These are phyloP conservation scores for Panicum hallii DNA, from an alignment of 202 grass and related monocot genomes.

Conservation along the genomic window DNA sequence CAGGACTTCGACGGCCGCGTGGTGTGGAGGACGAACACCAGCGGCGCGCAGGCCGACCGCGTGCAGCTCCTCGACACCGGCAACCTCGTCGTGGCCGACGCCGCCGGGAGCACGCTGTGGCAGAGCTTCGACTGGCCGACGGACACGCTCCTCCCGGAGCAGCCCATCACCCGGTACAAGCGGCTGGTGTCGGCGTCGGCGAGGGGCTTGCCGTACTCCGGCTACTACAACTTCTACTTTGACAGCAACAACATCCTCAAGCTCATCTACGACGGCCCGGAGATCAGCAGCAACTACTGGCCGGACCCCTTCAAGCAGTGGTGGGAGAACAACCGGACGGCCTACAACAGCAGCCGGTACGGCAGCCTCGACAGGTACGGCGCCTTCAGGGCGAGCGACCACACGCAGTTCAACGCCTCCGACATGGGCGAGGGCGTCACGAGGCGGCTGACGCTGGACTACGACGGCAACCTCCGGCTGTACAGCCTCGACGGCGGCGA, in stretches of 20 bases:
- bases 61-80: constrained; percentile 53
- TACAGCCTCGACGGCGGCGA: constrained; percentile 58
- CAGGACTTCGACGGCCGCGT: constrained; percentile 52
- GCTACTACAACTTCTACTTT: constrained; percentile 67
- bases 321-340: constrained; percentile 61
- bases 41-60: constrained; percentile 7
- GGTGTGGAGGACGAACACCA: constrained; percentile 60
- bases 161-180: constrained; percentile 65
- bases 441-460: constrained; percentile 75
- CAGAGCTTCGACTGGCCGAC: constrained; percentile 86
- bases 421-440: constrained; percentile 52
- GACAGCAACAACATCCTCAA: constrained; percentile 75
- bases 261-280: constrained; percentile 66
- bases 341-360: constrained; percentile 61
- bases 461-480: constrained; percentile 76
- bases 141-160: constrained; percentile 60
- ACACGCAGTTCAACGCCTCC: constrained; percentile 55
- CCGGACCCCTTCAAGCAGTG: constrained; percentile 43
- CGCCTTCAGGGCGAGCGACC: constrained; percentile 58
- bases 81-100: constrained; percentile 64
- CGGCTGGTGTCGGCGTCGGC: constrained; percentile 52
- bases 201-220: constrained; percentile 43
- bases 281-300: constrained; percentile 80
- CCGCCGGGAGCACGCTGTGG: constrained; percentile 41
- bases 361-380: constrained; percentile 53